Conservation (phyloP, 352 stramenopile species). For the Globisporangium nodosum region DNA sequence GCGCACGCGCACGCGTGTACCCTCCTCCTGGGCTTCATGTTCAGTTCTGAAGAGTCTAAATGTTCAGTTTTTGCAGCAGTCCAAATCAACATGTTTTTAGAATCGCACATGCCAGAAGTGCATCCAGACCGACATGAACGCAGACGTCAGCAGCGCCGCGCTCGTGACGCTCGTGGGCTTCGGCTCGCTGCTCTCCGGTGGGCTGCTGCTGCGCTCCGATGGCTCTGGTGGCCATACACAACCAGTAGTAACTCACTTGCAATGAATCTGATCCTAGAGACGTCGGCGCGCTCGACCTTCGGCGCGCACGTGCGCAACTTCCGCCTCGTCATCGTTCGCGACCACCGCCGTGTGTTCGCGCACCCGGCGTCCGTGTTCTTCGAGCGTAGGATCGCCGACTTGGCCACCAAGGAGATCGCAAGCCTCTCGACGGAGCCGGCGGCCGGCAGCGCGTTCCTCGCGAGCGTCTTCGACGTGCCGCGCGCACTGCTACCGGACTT, state of each 20-base stretch:
- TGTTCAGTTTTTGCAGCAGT: too few species aligned
- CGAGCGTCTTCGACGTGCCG: slow-evolving; percentile 69
- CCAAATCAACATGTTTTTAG: too few species aligned
- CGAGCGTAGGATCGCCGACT: slow-evolving; percentile 82
- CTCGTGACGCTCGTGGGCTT: slow-evolving; percentile 88
- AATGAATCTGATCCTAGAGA: slow-evolving; percentile 28
- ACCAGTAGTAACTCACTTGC: too few species aligned
- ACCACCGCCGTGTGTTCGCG: slow-evolving; percentile 88
- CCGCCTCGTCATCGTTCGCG: slow-evolving; percentile 70
- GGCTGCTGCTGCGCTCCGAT: background rate
- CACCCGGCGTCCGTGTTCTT: slow-evolving; percentile 94
- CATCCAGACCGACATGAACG: too few species aligned
- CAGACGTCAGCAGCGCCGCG: background rate
- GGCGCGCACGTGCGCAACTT: slow-evolving; percentile 83
- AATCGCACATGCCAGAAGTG: too few species aligned
- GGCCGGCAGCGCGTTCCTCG: slow-evolving; percentile 50
- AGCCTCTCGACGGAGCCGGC: slow-evolving; percentile 76
- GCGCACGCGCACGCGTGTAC: too few species aligned
- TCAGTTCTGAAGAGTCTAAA: background rate
- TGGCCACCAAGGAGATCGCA: slow-evolving; percentile 88
- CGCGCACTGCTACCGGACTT: slow-evolving; percentile 52
- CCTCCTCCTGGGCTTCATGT: too few species aligned
- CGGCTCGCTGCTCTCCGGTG: slow-evolving; percentile 86
- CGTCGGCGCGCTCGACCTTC: slow-evolving; percentile 86
- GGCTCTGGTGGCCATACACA: too few species aligned